Base-by-base conservation (phyloP, 495 filamentous ascomycete genomes). In the Neurospora pannonica region DNA sequence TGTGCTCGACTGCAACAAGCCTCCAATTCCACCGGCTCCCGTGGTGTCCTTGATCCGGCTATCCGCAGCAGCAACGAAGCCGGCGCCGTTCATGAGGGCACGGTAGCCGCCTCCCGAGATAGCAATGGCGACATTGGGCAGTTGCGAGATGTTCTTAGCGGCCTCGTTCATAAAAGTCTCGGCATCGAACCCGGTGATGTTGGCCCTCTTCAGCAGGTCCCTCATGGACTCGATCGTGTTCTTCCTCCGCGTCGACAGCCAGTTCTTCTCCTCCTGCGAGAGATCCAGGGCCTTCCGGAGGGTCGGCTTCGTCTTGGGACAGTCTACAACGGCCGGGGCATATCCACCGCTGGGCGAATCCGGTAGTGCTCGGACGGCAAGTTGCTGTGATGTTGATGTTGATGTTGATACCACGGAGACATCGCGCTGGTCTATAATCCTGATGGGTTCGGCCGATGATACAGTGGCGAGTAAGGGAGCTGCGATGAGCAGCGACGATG, bases 41-140 rank as follows among this genome's bases (percentile, higher is more conserved):
- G 90, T 93, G 2, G 92, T 83, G 71, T 91, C 92, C 0, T 83
- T 79, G 0, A 92, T 94, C 11, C 95, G 88, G 76, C 83, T 88
- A 78, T 98, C 95, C 62, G 95, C 95, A 1, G 95, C 96, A 73
- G 92, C 90, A 36, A 98, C 75, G 37, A 91, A 92, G 54, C 95
- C 95, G n/a, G 91, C 95, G 21, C 94, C 95, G 77, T 92, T 97
- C 86, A 96, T 84, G 81, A 97, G 82, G 2, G 95, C 95, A 73
- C 96, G 87, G 80, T 97, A 98, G 9, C 95, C 95, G 70, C 89
- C 93, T 38, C 89, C 89, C 4, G 87, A 89, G 36, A 88, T 82
- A 37, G 91, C 90, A 69, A 93, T 88, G 13, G 84, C 91, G 71
- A 93, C 87, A 74, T 88, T 91, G 24, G 90, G 86, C 86, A 93